Base-by-base conservation (phyloP, 306 rosid genomes). In the Clitoria ternatea region DNA sequence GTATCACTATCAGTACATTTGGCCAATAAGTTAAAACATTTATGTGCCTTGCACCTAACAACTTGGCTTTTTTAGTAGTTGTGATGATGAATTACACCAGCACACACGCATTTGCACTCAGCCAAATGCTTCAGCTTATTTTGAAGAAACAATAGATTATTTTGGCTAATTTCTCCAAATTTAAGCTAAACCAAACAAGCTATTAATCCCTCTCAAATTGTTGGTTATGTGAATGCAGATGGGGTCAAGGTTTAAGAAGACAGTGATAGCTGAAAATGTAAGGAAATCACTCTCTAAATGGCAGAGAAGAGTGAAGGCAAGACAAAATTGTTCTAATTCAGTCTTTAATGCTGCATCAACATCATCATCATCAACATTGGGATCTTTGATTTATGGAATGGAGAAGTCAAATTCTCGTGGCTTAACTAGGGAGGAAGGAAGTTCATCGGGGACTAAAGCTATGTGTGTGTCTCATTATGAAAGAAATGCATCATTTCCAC, bases 221-320 rank as follows among this genome's bases (percentile, higher is more conserved):
- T 39, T 71, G 68, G 61, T 55, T 56, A 50, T 61, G 27, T 77
- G 50, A 50, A 45, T 66, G 83, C 78, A 88, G 97, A 90, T 93
- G 97, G 96, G 98, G 1, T 85, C 98, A 45, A 87, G 76, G 81
- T 87, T 88, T 81, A 88, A 84, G 72, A 90, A 83, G 68, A 56
- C 94, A 2, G 86, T 90, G 56, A 23, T 93, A 9, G 69, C 97
- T 2, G 94, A 93, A 68, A 85, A 79, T 77, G 87, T 88, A 5
- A 86, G 97, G 70, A 65, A 64, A 30, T 93, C 97, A 26, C 87
- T 93, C 11, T 66, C 77, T 7, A 89, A 83, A 63, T 93, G 98
- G 96, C 79, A 76, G 65, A 88, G 85, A 73, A 84, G 92, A 72
- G 97, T 87, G 76, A 87, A 83, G 85, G 81, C 78, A 6, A 87